Evolutionary conservation across 2,329 filamentous ascomycete species (phyloP), one percentile per base, ranked within the genome.

Genomic region (Trichoderma hamatum): DNA sequence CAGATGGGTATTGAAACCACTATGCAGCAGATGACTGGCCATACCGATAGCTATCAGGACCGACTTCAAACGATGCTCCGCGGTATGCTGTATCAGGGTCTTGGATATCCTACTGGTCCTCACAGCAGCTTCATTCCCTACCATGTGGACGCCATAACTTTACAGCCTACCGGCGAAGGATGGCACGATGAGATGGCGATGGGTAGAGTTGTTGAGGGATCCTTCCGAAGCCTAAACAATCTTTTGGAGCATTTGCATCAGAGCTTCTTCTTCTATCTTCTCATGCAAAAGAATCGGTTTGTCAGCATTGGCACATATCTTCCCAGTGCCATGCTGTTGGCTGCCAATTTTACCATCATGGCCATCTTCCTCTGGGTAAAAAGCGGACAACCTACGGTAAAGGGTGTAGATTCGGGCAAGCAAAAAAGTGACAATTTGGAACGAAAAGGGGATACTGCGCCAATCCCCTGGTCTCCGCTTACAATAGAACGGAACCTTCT

Each of bases 121-220:
- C 96, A 99, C 78, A 97, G 93, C 78, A 92, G 91, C 73, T 99
- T 99, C 79, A 97, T 99, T 76, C 94, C 96, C 0, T 99, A 99
- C 77, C 96, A 98, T 75, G 92, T 99, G 71, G 96, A 99, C 78
- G 96, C 96, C 3, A 91, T 99, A 72, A 99, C 96, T 0, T 83
- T 99, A 52, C 93, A 96, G 76, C 93, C 96, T 0, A 92, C 93
- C 70, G 95, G 95, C 1, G 85, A 95, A 52, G 96, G 96, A 36
- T 97, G 94, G 93, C 93, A 98, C 76, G 96, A 99, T 78, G 96
- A 98, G 81, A 98, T 98, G 93, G 92, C 92, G 11, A 89, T 99
- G 77, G 96, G 96, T 6, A 87, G 94, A 67, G 90, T 94, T 0
- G 86, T 98, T 5, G 96, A 99, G 81, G 94, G 94, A 74, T 87